Evolutionary conservation across 192 early-diverging fungal genomes (phyloP).

Genomic region (Coemansia erecta): DNA sequence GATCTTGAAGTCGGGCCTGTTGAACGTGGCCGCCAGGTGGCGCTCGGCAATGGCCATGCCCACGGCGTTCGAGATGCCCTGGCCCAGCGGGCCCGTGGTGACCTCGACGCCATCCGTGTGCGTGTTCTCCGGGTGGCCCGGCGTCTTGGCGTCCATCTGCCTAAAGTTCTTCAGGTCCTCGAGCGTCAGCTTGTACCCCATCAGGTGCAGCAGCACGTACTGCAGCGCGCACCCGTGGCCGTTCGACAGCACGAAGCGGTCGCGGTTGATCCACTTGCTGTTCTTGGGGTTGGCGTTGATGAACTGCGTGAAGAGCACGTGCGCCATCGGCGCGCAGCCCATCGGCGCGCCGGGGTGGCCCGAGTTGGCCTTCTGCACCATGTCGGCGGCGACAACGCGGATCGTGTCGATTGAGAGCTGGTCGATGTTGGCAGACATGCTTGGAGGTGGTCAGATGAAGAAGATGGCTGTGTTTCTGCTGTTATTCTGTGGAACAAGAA

Average conservation of each 20-base stretch:
- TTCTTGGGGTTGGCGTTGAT: slow-evolving; percentile 84
- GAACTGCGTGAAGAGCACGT: slow-evolving; percentile 82
- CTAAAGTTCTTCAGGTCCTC: slow-evolving; percentile 92
- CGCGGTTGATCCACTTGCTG: slow-evolving; percentile 90
- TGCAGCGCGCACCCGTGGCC: slow-evolving; percentile 95
- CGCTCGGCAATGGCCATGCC: slow-evolving; percentile 89
- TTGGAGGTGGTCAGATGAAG: slow-evolving; percentile 5
- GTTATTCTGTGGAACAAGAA: background rate
- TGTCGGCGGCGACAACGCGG: slow-evolving; percentile 84
- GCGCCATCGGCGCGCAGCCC: slow-evolving; percentile 95
- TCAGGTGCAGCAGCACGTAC: slow-evolving; percentile 85
- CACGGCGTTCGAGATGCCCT: slow-evolving; percentile 88
- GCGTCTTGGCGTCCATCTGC: slow-evolving; percentile 79
- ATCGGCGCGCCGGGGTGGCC: slow-evolving; percentile 98
- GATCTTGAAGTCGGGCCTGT: slow-evolving; percentile 80
- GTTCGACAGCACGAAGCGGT: slow-evolving; percentile 97
- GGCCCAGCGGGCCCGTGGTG: slow-evolving; percentile 95
- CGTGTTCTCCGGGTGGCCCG: slow-evolving; percentile 92
- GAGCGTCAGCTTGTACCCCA: slow-evolving; percentile 83
- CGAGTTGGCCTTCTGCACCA: slow-evolving; percentile 83
- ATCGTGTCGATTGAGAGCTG: slow-evolving; percentile 79
- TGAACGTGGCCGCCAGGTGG: slow-evolving; percentile 88
- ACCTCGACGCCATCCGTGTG: slow-evolving; percentile 92
- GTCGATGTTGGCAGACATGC: slow-evolving; percentile 46
- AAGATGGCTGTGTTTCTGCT: background rate